Base-by-base conservation (phyloP, 768 basidiomycete species). In the Amanita thiersii region DNA sequence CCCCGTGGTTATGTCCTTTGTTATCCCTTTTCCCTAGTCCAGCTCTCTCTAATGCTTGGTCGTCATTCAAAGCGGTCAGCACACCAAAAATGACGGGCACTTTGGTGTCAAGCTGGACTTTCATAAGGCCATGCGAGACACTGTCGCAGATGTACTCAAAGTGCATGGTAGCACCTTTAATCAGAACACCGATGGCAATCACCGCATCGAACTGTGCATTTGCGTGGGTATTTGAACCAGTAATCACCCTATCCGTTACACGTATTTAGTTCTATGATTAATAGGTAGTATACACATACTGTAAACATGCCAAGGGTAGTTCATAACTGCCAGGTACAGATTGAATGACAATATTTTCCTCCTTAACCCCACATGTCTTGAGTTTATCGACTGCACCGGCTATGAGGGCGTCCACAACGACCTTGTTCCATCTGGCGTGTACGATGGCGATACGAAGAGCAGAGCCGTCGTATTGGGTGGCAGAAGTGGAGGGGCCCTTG, bases 121-220 rank as follows among this genome's bases (percentile, higher is more conserved):
- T 77, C 96, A 98, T 99, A 49, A 99, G 69, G 32, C 82, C 92
- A 52, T 97, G 86, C 30, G 90, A 81, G 45, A 97, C 93, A 47
- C 81, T 78, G 54, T 97, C 91, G 61, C 77, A 87, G 61, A 98
- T 99, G 72, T 99, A 99, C 61, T 99, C 96, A 61, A 98, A 99
- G 67, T 99, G 96, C 91, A 96, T 96, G 12, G 96, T 98, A 1
- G 79, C 72, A 39, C 96, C 94, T 60, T 99, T 99, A 71, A 99
- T 96, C 58, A 99, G 81, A 26, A 94, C 91, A 10, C 96, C 96
- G 55, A 98, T 89, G 40, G 96, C 92, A 58, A 99, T 94, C 49
- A 96, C 81, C 10, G 92, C 96, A 59, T 94, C 85, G 52, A 98
- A 97, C 0, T 94, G 84, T 41, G 72, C 69, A 30, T 75, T 72